These are phyloP conservation scores for Backusella psychrophila DNA, from an alignment of 192 early-diverging fungal species.

Conservation along the genomic window DNA sequence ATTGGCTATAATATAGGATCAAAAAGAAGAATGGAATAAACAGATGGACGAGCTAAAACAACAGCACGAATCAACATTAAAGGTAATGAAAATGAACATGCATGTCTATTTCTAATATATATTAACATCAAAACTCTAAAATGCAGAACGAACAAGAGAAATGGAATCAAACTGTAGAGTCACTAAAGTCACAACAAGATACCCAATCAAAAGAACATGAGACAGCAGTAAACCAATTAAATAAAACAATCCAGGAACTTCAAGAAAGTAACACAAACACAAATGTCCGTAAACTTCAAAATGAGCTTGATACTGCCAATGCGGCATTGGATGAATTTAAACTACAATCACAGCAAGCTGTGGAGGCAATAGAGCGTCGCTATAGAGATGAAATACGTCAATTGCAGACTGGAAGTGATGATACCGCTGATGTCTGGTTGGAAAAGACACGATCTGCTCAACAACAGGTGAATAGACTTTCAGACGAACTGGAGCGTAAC, in stretches of 20 bases:
- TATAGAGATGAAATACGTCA: conserved; percentile 30
- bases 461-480: conserved; percentile 13
- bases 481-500: conserved; percentile 4
- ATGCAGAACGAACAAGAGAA: not conserved
- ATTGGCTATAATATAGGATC: not conserved
- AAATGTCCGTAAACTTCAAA: conserved; percentile 2
- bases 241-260: not conserved
- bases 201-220: conserved; percentile 5
- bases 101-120: not conserved
- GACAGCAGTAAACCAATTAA: not conserved
- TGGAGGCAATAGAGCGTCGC: conserved; percentile 17
- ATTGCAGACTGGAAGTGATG: conserved; percentile 23
- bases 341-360: not conserved
- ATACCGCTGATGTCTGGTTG: conserved; percentile 25
- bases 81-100: not conserved
- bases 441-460: conserved; percentile 24
- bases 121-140: not conserved
- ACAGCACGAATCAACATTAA: not conserved
- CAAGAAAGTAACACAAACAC: not conserved
- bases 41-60: not conserved
- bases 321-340: conserved; percentile 10
- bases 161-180: not conserved
- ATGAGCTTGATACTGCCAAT: not conserved
- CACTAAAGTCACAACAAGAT: conserved; percentile 1
- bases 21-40: not conserved